Conservation (phyloP, 768 basidiomycete species). For the Austroboletus festivus region DNA sequence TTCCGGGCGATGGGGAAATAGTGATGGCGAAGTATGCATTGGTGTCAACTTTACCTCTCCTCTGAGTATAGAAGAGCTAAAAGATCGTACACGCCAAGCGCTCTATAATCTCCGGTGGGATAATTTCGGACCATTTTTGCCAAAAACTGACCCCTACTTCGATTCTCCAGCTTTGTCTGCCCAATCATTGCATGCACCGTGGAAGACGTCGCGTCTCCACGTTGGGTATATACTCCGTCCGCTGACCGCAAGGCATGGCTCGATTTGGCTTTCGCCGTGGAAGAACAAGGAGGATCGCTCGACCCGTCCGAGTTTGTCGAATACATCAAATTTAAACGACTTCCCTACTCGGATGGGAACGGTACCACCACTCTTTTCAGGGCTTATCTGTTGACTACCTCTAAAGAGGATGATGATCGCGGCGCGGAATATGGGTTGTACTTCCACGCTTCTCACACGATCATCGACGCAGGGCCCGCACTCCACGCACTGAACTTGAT, state of each 20-base stretch:
- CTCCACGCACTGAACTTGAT: constrained; percentile 21
- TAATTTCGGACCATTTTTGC: neutral
- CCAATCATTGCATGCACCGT: constrained; percentile 17
- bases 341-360: constrained; percentile 14
- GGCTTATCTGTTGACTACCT: constrained; percentile 13
- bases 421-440: constrained; percentile 19
- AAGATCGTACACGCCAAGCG: constrained; percentile 8
- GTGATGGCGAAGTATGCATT: constrained; percentile 18
- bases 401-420: neutral
- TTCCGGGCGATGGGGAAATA: neutral
- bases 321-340: constrained; percentile 12
- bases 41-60: constrained; percentile 16
- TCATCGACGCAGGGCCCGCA: constrained; percentile 23
- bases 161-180: constrained; percentile 12
- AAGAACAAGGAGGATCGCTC: constrained; percentile 16
- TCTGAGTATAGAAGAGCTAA: constrained; percentile 4
- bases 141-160: no score
- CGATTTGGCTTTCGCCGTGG: constrained; percentile 15
- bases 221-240: constrained; percentile 23
- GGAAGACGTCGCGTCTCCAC: constrained; percentile 12
- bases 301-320: constrained; percentile 16
- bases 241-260: constrained; percentile 23
- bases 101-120: constrained; percentile 21
- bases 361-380: constrained; percentile 3
- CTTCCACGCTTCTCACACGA: constrained; percentile 20